Evolutionary conservation across 2,329 filamentous ascomycete species (phyloP).

Genomic region (Phaeosphaeria sp.): DNA sequence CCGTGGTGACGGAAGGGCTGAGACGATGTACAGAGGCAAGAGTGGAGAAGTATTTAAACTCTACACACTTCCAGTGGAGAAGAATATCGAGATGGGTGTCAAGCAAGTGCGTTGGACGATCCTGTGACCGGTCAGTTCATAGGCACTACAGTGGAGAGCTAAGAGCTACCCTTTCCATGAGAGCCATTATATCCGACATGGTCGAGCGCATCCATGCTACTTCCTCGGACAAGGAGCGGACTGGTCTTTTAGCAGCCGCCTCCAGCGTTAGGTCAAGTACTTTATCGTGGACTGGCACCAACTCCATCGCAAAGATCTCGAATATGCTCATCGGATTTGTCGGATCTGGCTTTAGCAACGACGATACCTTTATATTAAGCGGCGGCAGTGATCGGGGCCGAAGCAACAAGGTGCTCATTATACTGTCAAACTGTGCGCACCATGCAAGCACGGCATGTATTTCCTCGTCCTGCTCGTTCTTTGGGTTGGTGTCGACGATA

Average conservation of each 20-base stretch:
- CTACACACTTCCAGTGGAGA: slow-evolving; percentile 40
- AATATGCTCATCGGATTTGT: slow-evolving; percentile 34
- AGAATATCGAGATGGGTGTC: slow-evolving; percentile 29
- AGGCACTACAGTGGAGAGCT: not conserved
- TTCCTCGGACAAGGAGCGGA: slow-evolving; percentile 22
- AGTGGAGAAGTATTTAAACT: slow-evolving; percentile 43
- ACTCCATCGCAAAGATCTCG: slow-evolving; percentile 30
- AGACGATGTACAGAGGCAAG: slow-evolving; percentile 40
- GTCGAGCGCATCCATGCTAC: slow-evolving; percentile 26
- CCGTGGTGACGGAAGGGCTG: slow-evolving; percentile 36
- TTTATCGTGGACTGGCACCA: slow-evolving; percentile 37
- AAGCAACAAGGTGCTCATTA: slow-evolving; percentile 38
- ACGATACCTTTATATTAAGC: slow-evolving; percentile 30
- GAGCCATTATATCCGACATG: slow-evolving; percentile 28
- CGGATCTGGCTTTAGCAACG: slow-evolving; percentile 30
- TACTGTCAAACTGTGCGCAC: slow-evolving; percentile 40
- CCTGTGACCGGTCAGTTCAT: slow-evolving; percentile 14
- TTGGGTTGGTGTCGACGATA: slow-evolving; percentile 17
- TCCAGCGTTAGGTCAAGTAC: slow-evolving; percentile 35
- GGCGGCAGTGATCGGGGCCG: slow-evolving; percentile 38
- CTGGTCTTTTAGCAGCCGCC: slow-evolving; percentile 12
- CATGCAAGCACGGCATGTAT: slow-evolving; percentile 37
- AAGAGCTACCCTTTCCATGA: slow-evolving; percentile 29
- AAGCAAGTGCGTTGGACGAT: slow-evolving; percentile 22
- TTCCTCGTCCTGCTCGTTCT: slow-evolving; percentile 30